These are phyloP conservation scores for Gentiana dahurica DNA, from an alignment of 257 asterid genomes.

Conservation along the genomic window DNA sequence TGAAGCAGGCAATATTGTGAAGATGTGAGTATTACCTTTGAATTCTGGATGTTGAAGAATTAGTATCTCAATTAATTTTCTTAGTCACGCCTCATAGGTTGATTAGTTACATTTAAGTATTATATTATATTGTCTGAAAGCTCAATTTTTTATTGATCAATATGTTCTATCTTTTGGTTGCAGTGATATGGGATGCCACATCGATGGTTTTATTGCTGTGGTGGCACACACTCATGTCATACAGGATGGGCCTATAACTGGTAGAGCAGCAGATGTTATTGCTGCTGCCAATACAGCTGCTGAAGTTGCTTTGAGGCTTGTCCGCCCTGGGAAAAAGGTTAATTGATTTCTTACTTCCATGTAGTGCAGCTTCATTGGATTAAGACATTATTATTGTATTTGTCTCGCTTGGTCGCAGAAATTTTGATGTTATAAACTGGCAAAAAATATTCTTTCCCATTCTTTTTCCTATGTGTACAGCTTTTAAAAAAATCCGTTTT, in stretches of 20 bases:
- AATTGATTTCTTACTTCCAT: neutral
- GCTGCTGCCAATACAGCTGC: conserved; percentile 97
- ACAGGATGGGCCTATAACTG: conserved; percentile 77
- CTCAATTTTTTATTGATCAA: neutral
- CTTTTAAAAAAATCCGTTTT: no score
- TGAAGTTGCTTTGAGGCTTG: conserved; percentile 91
- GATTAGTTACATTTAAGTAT: neutral
- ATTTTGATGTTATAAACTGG: no score
- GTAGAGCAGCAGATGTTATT: conserved; percentile 89
- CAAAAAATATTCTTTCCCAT: no score
- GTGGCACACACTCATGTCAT: conserved; percentile 86
- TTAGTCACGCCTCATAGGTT: neutral
- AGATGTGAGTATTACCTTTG: conserved; percentile 42
- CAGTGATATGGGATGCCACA: conserved; percentile 98
- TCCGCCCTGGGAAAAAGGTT: conserved; percentile 87
- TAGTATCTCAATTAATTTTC: neutral
- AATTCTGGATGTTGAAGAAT: neutral
- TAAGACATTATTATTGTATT: neutral
- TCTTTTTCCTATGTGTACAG: no score
- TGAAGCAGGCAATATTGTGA: conserved; percentile 67
- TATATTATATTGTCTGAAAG: no score
- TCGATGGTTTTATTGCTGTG: conserved; percentile 91
- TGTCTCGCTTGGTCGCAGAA: neutral
- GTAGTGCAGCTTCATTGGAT: neutral
- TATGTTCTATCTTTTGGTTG: conserved; percentile 9